Evolutionary conservation across 805 yeast genomes (phyloP).

Genomic region (Kluyveromyces dobzhanskii): DNA sequence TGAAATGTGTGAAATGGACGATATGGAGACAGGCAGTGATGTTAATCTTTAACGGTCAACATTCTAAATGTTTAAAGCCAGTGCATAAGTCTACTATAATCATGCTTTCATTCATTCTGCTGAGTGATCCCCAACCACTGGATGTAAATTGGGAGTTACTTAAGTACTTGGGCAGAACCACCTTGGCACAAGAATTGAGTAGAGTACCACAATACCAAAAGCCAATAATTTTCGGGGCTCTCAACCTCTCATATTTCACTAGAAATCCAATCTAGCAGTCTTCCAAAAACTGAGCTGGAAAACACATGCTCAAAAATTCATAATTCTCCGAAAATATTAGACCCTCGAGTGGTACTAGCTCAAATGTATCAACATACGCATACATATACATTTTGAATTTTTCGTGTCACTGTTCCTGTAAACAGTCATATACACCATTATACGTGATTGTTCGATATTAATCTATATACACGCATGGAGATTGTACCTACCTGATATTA

Average conservation of each 20-base stretch:
- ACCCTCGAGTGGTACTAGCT: no score
- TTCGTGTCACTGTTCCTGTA: no score
- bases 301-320: no score
- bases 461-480: no score
- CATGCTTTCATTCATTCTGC: conserved; percentile 15
- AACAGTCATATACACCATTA: no score
- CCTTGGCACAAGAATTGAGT: conserved; percentile 3
- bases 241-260: conserved; percentile 11
- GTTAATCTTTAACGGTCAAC: conserved; percentile 4
- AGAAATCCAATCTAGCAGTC: neutral
- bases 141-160: conserved; percentile 16
- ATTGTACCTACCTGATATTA: no score
- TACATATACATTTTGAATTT: no score
- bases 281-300: no score
- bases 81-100: conserved; percentile 14
- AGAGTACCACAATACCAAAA: conserved; percentile 5
- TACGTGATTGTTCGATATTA: no score
- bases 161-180: conserved; percentile 12
- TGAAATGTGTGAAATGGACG: conserved; percentile 22
- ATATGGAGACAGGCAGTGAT: conserved; percentile 19
- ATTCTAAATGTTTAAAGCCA: conserved; percentile 5
- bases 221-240: conserved; percentile 8
- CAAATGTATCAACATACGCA: no score
- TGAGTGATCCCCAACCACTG: conserved; percentile 17
- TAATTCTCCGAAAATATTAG: no score